These are phyloP conservation scores for Tetraselmis striata DNA, from an alignment of 139 green algal genomes.

Conservation along the genomic window DNA sequence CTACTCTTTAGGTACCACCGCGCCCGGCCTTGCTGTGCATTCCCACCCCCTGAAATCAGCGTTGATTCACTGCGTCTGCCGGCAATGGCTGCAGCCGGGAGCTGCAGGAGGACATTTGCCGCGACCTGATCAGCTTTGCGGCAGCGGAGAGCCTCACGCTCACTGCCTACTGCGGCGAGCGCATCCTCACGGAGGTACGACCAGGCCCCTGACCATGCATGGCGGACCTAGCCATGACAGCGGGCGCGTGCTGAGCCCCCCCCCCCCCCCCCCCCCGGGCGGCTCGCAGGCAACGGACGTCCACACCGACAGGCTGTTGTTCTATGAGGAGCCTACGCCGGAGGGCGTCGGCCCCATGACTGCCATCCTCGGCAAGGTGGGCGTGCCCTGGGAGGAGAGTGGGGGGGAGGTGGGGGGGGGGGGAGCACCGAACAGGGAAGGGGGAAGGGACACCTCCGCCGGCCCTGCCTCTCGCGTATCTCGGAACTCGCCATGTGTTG, in stretches of 20 bases:
- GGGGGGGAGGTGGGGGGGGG: too few relatives aligned
- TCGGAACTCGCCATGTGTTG: too few relatives aligned
- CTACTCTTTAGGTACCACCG: conserved; percentile 23
- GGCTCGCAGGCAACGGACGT: conserved; percentile 33
- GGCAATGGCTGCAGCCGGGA: conserved; percentile 7
- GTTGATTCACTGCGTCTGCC: too few relatives aligned
- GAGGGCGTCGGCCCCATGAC: conserved; percentile 24
- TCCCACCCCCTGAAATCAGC: not conserved
- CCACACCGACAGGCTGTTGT: conserved; percentile 67
- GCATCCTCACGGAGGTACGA: conserved; percentile 59
- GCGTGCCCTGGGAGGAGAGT: too few relatives aligned
- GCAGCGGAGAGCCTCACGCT: conserved; percentile 34
- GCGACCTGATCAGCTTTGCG: conserved; percentile 48
- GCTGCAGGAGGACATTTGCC: conserved; percentile 39
- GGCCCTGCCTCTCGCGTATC: too few relatives aligned
- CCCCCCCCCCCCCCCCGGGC: too few relatives aligned
- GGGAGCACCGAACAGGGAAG: too few relatives aligned
- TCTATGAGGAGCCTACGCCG: conserved; percentile 65
- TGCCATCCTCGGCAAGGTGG: conserved; percentile 7
- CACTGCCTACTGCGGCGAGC: conserved; percentile 52
- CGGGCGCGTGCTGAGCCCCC: too few relatives aligned
- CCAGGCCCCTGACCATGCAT: too few relatives aligned
- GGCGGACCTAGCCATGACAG: too few relatives aligned
- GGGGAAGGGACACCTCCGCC: too few relatives aligned
- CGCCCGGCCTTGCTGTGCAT: not conserved